Conservation (phyloP, 306 rosid genomes). For the Lathyrus tuberosus region DNA sequence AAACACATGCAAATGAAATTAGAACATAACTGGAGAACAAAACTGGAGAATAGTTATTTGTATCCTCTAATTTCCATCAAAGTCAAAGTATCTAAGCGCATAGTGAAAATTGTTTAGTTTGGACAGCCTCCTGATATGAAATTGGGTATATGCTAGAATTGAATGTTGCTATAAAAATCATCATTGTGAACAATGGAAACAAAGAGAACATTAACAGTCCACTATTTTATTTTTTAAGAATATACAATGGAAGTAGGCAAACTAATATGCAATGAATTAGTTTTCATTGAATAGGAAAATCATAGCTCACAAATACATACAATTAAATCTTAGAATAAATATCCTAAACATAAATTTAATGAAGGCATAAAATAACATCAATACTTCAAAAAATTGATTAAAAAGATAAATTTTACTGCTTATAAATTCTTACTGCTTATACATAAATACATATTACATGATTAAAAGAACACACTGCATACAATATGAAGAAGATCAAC, state of each 20-base stretch:
- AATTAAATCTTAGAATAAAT: constrained; percentile 10
- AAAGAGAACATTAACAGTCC: neutral
- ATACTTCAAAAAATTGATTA: too few relatives aligned
- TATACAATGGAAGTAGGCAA: neutral
- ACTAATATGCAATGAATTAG: neutral
- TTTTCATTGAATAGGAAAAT: constrained; percentile 26
- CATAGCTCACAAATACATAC: neutral
- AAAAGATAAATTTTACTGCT: too few relatives aligned
- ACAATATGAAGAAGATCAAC: constrained; percentile 6
- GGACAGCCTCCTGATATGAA: too few relatives aligned
- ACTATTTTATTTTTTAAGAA: constrained; percentile 1
- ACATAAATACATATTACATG: too few relatives aligned
- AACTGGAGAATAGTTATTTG: too few relatives aligned
- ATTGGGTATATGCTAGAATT: too few relatives aligned
- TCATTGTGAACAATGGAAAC: constrained; percentile 8
- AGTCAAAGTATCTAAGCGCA: too few relatives aligned
- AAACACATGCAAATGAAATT: too few relatives aligned
- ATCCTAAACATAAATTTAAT: neutral
- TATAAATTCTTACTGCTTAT: too few relatives aligned
- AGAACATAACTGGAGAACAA: too few relatives aligned
- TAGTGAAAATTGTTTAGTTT: too few relatives aligned
- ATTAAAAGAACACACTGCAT: neutral
- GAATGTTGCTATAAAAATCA: constrained; percentile 38
- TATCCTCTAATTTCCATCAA: too few relatives aligned
- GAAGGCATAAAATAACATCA: constrained; percentile 8